phyloP scores from a whole-genome alignment of 257 asterid species.

The Orobanche coerulescens region DNA sequence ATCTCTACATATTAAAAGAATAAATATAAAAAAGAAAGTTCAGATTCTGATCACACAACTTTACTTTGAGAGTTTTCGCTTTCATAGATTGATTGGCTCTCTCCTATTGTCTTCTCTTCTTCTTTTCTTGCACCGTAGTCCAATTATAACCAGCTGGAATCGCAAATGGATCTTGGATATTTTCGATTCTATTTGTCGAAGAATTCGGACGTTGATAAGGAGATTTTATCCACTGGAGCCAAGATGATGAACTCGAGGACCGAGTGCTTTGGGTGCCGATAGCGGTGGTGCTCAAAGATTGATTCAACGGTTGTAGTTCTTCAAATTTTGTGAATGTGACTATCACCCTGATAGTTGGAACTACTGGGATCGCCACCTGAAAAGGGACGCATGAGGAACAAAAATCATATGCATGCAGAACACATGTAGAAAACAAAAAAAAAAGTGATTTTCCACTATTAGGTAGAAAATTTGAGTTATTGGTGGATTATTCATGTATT shows the following conservation, averaged over 20 bases:
- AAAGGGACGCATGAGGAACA: conserved; percentile 3
- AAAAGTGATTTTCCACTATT: too few species aligned
- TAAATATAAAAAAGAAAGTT: not conserved
- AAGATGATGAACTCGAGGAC: conserved; percentile 46
- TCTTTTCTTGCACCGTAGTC: conserved; percentile 57
- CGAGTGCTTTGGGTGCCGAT: conserved; percentile 34
- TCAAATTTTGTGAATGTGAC: conserved; percentile 68
- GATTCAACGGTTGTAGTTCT: conserved; percentile 54
- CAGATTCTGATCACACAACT: not conserved
- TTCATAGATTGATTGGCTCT: conserved; percentile 38
- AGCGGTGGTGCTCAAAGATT: conserved; percentile 46
- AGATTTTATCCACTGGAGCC: conserved; percentile 68
- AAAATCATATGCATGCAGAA: too few species aligned
- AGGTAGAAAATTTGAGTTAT: too few species aligned
- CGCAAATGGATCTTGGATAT: conserved; percentile 47
- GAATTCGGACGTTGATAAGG: conserved; percentile 39
- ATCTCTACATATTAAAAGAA: not conserved
- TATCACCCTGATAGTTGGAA: conserved; percentile 55
- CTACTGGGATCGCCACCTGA: conserved; percentile 66
- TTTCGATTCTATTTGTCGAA: conserved; percentile 37
- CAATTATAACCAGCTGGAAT: conserved; percentile 52
- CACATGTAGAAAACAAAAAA: too few species aligned
- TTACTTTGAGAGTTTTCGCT: conserved; percentile 39
- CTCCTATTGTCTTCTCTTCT: conserved; percentile 52
- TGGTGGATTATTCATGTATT: too few species aligned